Percentiles rank a stretch among this genome's conserved stretches.
phyloP scores from a whole-genome alignment of 2,329 filamentous ascomycete species.

The Beauveria brongniartii region DNA sequence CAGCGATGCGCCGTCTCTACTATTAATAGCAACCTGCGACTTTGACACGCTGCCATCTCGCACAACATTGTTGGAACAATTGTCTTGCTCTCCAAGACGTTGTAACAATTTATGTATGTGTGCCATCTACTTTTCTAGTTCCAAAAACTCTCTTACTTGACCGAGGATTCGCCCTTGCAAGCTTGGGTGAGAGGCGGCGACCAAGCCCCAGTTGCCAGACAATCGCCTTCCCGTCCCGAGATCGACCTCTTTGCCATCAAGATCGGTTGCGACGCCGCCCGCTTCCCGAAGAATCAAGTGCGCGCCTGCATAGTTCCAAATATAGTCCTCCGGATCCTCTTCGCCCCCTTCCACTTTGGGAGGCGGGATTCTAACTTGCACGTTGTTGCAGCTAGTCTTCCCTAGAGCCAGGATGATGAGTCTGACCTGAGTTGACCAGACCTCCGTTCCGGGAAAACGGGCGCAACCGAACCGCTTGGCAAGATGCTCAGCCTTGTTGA shows the following conservation, averaged over 20 bases:
- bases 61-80: not conserved
- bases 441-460: not conserved
- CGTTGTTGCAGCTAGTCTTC: not conserved
- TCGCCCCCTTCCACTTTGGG: not conserved
- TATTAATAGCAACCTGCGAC: no score
- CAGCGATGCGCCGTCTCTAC: not conserved
- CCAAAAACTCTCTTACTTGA: not conserved
- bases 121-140: not conserved
- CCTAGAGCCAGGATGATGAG: not conserved
- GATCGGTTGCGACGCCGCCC: not conserved
- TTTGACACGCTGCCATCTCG: not conserved
- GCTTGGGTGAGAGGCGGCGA: not conserved
- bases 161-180: not conserved
- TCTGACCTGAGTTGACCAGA: conserved; percentile 5
- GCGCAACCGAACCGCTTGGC: not conserved
- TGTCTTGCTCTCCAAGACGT: no score
- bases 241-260: not conserved
- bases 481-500: not conserved
- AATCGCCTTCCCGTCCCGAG: not conserved
- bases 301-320: conserved; percentile 4
- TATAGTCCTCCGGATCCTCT: not conserved
- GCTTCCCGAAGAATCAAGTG: not conserved
- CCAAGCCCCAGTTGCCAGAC: not conserved
- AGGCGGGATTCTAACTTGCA: not conserved
- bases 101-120: no score